Conservation (phyloP, 225 moss, liverwort and hornwort species). For the Thuidium tamariscinum region DNA sequence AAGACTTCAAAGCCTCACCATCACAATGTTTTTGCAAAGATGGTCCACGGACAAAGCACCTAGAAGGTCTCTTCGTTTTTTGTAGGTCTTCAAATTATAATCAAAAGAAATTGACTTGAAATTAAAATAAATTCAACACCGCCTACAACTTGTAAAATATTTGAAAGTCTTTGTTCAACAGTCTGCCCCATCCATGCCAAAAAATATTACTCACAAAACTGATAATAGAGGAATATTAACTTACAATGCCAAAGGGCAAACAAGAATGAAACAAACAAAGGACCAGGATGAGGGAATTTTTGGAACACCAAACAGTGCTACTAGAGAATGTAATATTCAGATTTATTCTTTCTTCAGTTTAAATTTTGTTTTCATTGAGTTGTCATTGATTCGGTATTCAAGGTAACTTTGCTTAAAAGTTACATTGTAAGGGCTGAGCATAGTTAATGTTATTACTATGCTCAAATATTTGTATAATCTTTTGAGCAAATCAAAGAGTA, state of each 20-base stretch:
- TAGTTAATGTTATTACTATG: no score
- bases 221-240: neutral
- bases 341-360: neutral
- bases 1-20: slow-evolving; percentile 38
- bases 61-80: slow-evolving; percentile 63
- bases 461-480: no score
- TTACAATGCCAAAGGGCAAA: neutral
- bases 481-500: neutral
- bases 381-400: no score
- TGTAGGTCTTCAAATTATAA: slow-evolving; percentile 69
- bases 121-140: slow-evolving; percentile 39
- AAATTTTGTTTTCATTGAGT: neutral
- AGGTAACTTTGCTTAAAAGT: neutral
- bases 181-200: slow-evolving; percentile 9
- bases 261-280: neutral
- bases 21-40: slow-evolving; percentile 95
- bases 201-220: neutral
- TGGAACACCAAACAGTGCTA: neutral
- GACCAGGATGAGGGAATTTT: neutral
- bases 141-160: slow-evolving; percentile 31
- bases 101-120: slow-evolving; percentile 66
- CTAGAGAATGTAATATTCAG: neutral
- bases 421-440: neutral
- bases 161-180: slow-evolving; percentile 48
- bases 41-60: slow-evolving; percentile 84